phyloP scores from a whole-genome alignment of 352 stramenopile species.

The Globisporangium cystogenes region DNA sequence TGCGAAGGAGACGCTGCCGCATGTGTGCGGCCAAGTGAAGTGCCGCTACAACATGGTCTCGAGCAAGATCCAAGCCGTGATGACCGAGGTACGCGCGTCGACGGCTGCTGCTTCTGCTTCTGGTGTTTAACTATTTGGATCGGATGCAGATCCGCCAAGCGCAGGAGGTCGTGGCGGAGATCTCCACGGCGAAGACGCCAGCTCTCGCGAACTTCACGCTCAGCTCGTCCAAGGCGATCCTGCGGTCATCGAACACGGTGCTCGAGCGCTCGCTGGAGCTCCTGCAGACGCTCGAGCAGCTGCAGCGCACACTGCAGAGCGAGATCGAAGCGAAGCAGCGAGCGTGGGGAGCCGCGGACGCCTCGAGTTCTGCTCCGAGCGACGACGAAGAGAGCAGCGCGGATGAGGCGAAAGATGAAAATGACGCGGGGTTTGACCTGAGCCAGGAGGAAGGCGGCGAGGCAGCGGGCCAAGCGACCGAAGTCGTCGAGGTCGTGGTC shows the following conservation, averaged over 20 bases:
- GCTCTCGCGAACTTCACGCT: constrained; percentile 51
- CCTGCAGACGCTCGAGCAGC: constrained; percentile 39
- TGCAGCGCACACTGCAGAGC: constrained; percentile 22
- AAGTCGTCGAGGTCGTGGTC: constrained; percentile 9
- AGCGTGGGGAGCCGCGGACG: constrained; percentile 2
- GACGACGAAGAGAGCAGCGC: neutral
- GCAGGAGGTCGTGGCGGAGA: constrained; percentile 18
- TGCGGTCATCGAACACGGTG: constrained; percentile 45
- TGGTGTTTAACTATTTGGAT: neutral
- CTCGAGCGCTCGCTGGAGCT: constrained; percentile 55
- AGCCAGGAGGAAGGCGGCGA: constrained; percentile 12
- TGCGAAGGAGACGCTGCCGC: constrained; percentile 40
- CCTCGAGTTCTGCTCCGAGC: neutral
- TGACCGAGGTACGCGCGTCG: constrained; percentile 29
- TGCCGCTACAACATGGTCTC: constrained; percentile 54
- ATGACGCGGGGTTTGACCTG: constrained; percentile 5
- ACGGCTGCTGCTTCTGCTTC: no score
- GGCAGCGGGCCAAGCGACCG: constrained; percentile 2
- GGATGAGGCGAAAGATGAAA: neutral
- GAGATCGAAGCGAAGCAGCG: constrained; percentile 19
- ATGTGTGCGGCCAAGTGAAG: constrained; percentile 69
- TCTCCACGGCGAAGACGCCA: constrained; percentile 15
- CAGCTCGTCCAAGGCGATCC: constrained; percentile 41
- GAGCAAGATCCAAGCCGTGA: constrained; percentile 40
- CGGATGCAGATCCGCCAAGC: constrained; percentile 10